A percentile compares a stretch with the other conserved stretches of the same genome.
Conservation (phyloP, 1,284 basidiomycete genomes). For the Ganoderma lucidum region DNA sequence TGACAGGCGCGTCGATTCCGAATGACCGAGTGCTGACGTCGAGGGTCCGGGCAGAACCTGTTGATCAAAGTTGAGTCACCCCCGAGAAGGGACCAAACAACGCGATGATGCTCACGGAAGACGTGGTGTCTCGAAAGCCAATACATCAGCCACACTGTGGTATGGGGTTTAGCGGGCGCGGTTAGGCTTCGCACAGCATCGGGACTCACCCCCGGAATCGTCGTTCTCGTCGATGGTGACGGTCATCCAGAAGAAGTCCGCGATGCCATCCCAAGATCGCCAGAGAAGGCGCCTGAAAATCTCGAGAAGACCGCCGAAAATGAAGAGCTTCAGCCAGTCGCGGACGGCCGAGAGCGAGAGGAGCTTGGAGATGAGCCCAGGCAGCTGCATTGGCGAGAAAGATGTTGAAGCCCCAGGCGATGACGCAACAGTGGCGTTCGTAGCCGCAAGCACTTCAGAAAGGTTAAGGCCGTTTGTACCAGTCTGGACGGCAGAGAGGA, state of each 20-base stretch:
- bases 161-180: not conserved
- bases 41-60: conserved; percentile 43
- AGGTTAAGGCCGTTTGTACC: conserved; percentile 23
- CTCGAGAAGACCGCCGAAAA: conserved; percentile 36
- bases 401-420: conserved; percentile 15
- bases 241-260: conserved; percentile 33
- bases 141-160: conserved; percentile 43
- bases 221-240: conserved; percentile 42
- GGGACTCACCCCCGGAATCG: conserved; percentile 33
- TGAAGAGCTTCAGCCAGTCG: conserved; percentile 41
- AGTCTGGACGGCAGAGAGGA: conserved; percentile 29
- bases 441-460: conserved; percentile 1
- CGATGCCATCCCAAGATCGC: conserved; percentile 20
- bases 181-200: not conserved
- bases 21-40: conserved; percentile 41
- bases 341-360: conserved; percentile 33
- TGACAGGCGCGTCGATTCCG: conserved; percentile 30
- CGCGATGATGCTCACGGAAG: conserved; percentile 38
- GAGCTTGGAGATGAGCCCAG: conserved; percentile 25
- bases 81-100: not conserved
- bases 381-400: conserved; percentile 21
- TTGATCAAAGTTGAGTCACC: conserved; percentile 5
- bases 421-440: conserved; percentile 19
- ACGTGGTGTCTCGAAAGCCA: conserved; percentile 46
- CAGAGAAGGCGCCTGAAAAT: conserved; percentile 25